Percentiles rank a stretch among this genome's conserved stretches.
Evolutionary conservation across 139 green algal species (phyloP).

Genomic region (Pedinophyceae sp.): DNA sequence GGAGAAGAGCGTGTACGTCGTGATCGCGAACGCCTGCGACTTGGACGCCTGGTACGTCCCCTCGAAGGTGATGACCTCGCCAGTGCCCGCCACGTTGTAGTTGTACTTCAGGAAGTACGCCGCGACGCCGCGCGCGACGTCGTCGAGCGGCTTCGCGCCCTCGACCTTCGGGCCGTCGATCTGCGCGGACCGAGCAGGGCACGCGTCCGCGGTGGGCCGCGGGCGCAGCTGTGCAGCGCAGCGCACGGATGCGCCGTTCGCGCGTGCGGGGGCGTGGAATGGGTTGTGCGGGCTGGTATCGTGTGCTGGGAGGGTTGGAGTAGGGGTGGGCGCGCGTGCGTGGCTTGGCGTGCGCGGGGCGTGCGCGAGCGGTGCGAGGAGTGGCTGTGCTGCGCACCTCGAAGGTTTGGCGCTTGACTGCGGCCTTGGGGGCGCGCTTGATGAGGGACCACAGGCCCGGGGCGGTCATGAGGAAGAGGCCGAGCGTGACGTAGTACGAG

Average conservation of each 20-base stretch:
- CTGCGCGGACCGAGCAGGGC: too few relatives aligned
- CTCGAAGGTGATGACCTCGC: constrained; percentile 75
- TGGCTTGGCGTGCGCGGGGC: too few relatives aligned
- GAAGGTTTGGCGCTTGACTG: constrained; percentile 54
- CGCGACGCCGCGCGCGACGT: constrained; percentile 46
- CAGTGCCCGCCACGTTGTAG: constrained; percentile 58
- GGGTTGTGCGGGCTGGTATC: too few relatives aligned
- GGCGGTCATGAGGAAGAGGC: constrained; percentile 59
- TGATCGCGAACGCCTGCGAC: constrained; percentile 48
- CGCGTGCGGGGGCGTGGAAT: too few relatives aligned
- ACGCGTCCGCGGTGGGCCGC: too few relatives aligned
- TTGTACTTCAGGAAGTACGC: constrained; percentile 70
- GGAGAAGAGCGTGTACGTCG: not conserved
- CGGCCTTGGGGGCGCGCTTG: constrained; percentile 68
- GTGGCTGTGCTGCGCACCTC: constrained; percentile 51
- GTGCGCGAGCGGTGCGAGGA: too few relatives aligned
- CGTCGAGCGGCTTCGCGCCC: constrained; percentile 39
- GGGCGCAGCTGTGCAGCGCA: too few relatives aligned
- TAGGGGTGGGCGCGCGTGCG: too few relatives aligned
- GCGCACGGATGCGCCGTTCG: too few relatives aligned
- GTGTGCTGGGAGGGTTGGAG: too few relatives aligned
- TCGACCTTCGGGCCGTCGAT: not conserved
- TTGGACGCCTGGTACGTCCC: constrained; percentile 55
- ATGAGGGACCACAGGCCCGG: constrained; percentile 77
- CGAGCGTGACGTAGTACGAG: constrained; percentile 75